These are phyloP conservation scores for Solanum sitiens DNA, from an alignment of 257 asterid species.

Conservation along the genomic window DNA sequence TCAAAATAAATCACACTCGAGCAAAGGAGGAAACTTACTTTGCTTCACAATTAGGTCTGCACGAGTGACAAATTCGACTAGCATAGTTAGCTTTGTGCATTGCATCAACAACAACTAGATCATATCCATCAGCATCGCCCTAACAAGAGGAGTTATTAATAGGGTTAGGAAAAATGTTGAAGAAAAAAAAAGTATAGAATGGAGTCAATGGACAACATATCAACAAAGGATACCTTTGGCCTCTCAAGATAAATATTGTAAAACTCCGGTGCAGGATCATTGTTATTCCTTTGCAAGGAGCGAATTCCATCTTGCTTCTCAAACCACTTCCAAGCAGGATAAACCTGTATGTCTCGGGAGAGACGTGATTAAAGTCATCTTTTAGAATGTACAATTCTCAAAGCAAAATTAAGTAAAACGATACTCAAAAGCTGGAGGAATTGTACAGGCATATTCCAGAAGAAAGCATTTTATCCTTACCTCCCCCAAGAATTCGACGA, in stretches of 20 bases:
- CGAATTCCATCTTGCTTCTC: conserved; percentile 99
- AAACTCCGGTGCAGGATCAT: conserved; percentile 97
- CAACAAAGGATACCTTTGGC: conserved; percentile 66
- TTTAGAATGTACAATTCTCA: neutral
- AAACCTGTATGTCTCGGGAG: conserved; percentile 40
- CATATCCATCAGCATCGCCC: conserved; percentile 99
- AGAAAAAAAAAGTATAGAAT: neutral
- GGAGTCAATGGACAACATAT: neutral
- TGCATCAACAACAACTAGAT: conserved; percentile 95
- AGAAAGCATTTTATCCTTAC: conserved; percentile 21
- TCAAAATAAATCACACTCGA: neutral
- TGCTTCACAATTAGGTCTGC: conserved; percentile 97
- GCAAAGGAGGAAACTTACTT: conserved; percentile 42
- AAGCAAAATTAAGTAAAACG: neutral
- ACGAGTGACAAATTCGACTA: conserved; percentile 97
- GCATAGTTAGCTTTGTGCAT: conserved; percentile 99
- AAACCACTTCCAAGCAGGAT: conserved; percentile 99
- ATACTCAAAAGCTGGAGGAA: neutral
- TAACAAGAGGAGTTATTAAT: conserved; percentile 23
- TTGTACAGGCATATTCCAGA: neutral
- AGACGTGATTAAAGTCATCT: neutral
- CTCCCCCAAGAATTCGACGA: conserved; percentile 98
- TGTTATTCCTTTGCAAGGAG: conserved; percentile 78
- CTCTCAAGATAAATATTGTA: conserved; percentile 95
- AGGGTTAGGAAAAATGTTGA: neutral